Percentiles rank a stretch among this genome's conserved stretches.
phyloP scores from a whole-genome alignment of 768 basidiomycete species.

The Suillus paluster region DNA sequence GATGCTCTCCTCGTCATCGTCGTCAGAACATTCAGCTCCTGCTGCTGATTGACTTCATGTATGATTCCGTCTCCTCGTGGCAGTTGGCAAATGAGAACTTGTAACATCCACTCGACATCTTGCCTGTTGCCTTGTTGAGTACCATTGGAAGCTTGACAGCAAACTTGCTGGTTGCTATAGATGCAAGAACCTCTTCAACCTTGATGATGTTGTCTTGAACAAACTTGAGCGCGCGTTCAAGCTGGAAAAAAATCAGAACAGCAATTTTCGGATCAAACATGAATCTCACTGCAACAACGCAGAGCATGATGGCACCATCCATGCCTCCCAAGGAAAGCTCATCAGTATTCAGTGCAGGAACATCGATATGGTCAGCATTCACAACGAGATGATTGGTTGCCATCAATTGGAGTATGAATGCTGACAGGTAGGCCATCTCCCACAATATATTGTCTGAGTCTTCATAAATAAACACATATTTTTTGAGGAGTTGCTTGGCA shows the following conservation, averaged over 20 bases:
- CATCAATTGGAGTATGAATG: slow-evolving; percentile 12
- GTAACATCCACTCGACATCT: not conserved
- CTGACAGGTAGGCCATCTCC: slow-evolving; percentile 3
- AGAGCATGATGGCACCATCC: not conserved
- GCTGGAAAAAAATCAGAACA: not conserved
- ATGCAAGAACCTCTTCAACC: not conserved
- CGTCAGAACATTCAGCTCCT: not conserved
- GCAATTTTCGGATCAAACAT: not conserved
- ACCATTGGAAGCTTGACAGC: too few species aligned
- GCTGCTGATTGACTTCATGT: slow-evolving; percentile 1
- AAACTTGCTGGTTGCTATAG: not conserved
- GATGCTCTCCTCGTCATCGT: not conserved
- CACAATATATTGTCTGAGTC: slow-evolving; percentile 1
- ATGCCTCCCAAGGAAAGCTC: not conserved
- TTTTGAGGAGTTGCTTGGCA: not conserved
- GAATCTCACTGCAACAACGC: not conserved
- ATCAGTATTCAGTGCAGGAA: not conserved
- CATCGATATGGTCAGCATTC: not conserved
- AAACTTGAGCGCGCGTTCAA: not conserved
- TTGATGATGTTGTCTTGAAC: slow-evolving; percentile 1
- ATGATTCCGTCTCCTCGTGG: not conserved
- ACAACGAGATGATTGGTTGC: slow-evolving; percentile 3
- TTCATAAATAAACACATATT: slow-evolving; percentile 11
- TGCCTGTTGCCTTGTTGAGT: not conserved
- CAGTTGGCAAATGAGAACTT: not conserved